Evolutionary conservation across 2,329 filamentous ascomycete species (phyloP), one percentile per base, ranked within the genome.

Genomic region (Apiospora rasikravindrae): DNA sequence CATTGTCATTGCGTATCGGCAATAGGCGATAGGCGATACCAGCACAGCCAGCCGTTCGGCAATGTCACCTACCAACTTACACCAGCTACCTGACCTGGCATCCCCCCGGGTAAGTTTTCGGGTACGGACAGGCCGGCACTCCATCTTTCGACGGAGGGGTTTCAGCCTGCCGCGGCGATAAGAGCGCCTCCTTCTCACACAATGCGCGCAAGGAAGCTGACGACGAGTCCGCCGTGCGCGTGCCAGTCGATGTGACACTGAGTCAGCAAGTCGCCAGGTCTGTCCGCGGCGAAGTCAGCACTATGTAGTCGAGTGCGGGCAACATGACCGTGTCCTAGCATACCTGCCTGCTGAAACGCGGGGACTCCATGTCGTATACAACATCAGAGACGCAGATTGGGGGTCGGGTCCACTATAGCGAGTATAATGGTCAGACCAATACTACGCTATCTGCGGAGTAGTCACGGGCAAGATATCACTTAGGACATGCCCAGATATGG

Each of bases 221-320:
- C 77, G 6, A 82, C 84, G 5, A 88, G 81, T 45, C 86, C 86
- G 73, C 83, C 82, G 70, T 77, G 79, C 45, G 85, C 80, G 76
- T 88, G 87, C 85, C 82, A 86, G 19, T 83, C 83, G 70, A 86
- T 85, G 75, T 86, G 84, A 77, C 84, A 86, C 74, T 86, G 84
- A 77, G 85, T 78, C 29, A 84, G 75, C 83, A 83, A 85, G 40
- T 81, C 77, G 66, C 86, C 86, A 0, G 86, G 86, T 73, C 88
- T 88, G 76, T 88, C 83, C 0, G 84, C 81, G 67, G 79, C 76
- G 77, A 86, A 88, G 0, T 85, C 86, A n/a, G 76, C 77, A 5
- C 76, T 78, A 0, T 84, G 83, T 13, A 87, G 76, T 0, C 85
- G 79, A 0, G 82, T 80, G 16, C 44, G 44, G 44, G 19, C 44